Evolutionary conservation across 2,329 filamentous ascomycete species (phyloP), one percentile per base, ranked within the genome.

Genomic region (Pyricularia grisea): DNA sequence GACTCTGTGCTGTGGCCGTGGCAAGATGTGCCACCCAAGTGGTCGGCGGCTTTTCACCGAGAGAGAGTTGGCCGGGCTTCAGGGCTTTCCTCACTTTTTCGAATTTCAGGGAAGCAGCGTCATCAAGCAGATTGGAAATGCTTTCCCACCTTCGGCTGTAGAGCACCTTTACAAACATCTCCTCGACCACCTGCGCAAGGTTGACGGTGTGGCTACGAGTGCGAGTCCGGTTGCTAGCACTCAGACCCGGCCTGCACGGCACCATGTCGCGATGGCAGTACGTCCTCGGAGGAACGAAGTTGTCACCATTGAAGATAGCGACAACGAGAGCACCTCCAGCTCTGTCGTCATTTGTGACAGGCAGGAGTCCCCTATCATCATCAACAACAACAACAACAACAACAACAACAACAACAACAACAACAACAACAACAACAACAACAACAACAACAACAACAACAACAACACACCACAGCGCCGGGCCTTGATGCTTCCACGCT

Each of bases 111-210:
- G 78, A 0, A 80, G 76, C 0, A 75, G 77, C 17, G 78, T 86
- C 20, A 85, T 85, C 72, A 84, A 81, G 71, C 91, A 93, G 75
- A 91, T 94, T 71, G 92, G 92, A 0, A 94, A 95, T 74, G 92
- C 92, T 0, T 92, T 94, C 20, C 90, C 92, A 0, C 87, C 91
- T 0, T 79, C 79, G 31, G 83, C 85, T 0, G 87, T 87, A 2
- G 77, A 78, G 30, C 77, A 82, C 0, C 73, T 88, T 0, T 87
- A 84, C 71, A 74, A 75, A n/a, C 83, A 86, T 66, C 73, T 88
- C 10, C 76, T 81, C 23, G 71, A 75, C 9, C 85, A 81, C 78
- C 74, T 88, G 0, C 75, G 85, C 17, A 71, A 75, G 1, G 74
- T 80, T 25, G 85, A 87, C 68, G 75, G 78, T 0, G 74, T 82